Evolutionary conservation across 106 monocot genomes (phyloP).

Genomic region (Chionographis japonica): DNA sequence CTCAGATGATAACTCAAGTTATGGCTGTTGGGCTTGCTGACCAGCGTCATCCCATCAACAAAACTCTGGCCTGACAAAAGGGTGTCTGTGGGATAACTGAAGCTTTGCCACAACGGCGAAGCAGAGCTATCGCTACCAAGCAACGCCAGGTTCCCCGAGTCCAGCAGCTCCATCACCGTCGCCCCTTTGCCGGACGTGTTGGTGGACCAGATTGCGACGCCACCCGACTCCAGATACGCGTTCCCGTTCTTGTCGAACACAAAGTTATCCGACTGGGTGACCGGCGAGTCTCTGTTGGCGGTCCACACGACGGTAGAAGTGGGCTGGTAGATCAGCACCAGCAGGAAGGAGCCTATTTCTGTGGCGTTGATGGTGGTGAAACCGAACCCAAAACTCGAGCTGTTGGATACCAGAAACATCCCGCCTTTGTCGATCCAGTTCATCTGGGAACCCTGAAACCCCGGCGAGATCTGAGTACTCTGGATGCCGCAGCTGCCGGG

Average conservation of each 20-base stretch:
- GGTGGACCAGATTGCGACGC: constrained; percentile 45
- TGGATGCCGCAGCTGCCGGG: constrained; percentile 30
- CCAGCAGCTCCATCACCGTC: constrained; percentile 28
- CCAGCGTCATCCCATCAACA: constrained; percentile 41
- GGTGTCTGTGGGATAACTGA: constrained; percentile 62
- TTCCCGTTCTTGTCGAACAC: constrained; percentile 48
- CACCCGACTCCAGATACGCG: constrained; percentile 32
- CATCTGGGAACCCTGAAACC: constrained; percentile 52
- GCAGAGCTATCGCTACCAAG: not conserved
- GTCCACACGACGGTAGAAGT: constrained; percentile 51
- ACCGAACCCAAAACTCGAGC: constrained; percentile 58
- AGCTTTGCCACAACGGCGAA: constrained; percentile 66
- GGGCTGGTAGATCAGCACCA: constrained; percentile 26
- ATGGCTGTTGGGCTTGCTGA: constrained; percentile 18
- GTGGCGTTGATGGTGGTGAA: constrained; percentile 22
- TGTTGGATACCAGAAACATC: constrained; percentile 55
- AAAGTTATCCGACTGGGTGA: constrained; percentile 44
- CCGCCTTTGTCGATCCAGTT: constrained; percentile 68
- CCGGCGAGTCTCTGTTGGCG: constrained; percentile 45
- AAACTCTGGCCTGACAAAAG: constrained; percentile 63
- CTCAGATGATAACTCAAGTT: constrained; percentile 31
- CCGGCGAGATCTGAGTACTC: constrained; percentile 19
- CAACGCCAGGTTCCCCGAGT: constrained; percentile 60
- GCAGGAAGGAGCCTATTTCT: constrained; percentile 30
- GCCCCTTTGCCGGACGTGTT: constrained; percentile 42